phyloP scores from a whole-genome alignment of 1,139 yeast species.

The Yamadazyma dushanensis region DNA sequence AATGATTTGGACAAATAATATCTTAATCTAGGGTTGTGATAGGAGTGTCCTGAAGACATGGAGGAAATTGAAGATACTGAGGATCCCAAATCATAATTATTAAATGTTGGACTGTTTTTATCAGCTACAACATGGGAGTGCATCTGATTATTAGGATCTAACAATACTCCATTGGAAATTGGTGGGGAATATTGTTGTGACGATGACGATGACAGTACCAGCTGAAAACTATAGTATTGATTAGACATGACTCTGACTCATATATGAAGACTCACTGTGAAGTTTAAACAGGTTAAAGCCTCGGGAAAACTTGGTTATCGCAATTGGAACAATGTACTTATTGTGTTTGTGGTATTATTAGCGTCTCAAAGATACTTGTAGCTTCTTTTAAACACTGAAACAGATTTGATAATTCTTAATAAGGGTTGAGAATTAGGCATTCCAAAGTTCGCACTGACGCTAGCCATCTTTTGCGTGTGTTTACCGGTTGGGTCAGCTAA shows the following conservation, averaged over 20 bases:
- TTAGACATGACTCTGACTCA: slow-evolving; percentile 16
- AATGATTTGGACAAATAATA: slow-evolving; percentile 57
- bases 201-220: slow-evolving; percentile 18
- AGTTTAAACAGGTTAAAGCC: no score
- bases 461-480: background rate
- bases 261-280: no score
- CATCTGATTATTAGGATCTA: slow-evolving; percentile 6
- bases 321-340: background rate
- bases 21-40: slow-evolving; percentile 45
- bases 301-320: no score
- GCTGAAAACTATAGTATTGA: slow-evolving; percentile 33
- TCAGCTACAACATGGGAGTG: slow-evolving; percentile 12
- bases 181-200: slow-evolving; percentile 38
- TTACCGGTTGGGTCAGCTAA: background rate
- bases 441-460: no score
- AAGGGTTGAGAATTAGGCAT: no score
- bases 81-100: slow-evolving; percentile 20
- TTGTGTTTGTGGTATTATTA: background rate
- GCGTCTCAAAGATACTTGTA: background rate
- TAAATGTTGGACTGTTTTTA: slow-evolving; percentile 31
- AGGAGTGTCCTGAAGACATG: slow-evolving; percentile 31
- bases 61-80: slow-evolving; percentile 19
- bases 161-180: slow-evolving; percentile 14
- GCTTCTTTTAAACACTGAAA: background rate
- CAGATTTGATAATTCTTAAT: no score